Percentiles rank a stretch among this genome's conserved stretches.
These are phyloP conservation scores for Cnidoscolus chayamansa DNA, from an alignment of 441 rosid genomes.

Conservation along the genomic window DNA sequence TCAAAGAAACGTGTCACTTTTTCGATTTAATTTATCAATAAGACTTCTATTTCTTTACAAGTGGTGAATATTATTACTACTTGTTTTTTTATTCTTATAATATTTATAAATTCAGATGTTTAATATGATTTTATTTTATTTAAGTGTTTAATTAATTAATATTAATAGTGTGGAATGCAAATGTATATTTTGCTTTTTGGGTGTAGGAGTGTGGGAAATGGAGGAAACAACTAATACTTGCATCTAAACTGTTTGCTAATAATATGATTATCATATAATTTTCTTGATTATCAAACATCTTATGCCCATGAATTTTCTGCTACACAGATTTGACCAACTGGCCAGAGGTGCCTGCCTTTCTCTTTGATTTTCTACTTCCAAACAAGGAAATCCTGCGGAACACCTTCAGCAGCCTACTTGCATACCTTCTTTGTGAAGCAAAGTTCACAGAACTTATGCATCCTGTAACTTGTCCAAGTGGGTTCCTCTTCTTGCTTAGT, in stretches of 20 bases:
- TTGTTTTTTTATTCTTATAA: too few species aligned
- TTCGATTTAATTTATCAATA: too few species aligned
- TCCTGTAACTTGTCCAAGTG: constrained; percentile 49
- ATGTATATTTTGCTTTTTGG: not conserved
- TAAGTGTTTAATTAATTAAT: too few species aligned
- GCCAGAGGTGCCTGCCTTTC: constrained; percentile 26
- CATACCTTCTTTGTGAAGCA: constrained; percentile 58
- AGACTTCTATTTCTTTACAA: too few species aligned
- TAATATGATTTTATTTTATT: too few species aligned
- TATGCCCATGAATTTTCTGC: constrained; percentile 7
- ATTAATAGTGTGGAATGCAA: too few species aligned
- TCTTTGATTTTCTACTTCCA: constrained; percentile 45
- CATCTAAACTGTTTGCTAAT: not conserved
- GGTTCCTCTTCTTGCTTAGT: constrained; percentile 51
- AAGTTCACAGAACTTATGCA: constrained; percentile 63
- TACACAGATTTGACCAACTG: constrained; percentile 23
- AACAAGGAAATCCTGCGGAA: constrained; percentile 35
- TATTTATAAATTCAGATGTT: too few species aligned
- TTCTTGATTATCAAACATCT: constrained; percentile 21
- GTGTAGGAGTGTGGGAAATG: not conserved
- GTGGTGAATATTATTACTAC: too few species aligned
- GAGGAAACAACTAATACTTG: not conserved
- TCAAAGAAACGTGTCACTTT: too few species aligned
- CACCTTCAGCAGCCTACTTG: constrained; percentile 41
- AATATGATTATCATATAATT: constrained; percentile 8